Evolutionary conservation across 345 rosid genomes (phyloP).

Genomic region (Lepidium aucheri): DNA sequence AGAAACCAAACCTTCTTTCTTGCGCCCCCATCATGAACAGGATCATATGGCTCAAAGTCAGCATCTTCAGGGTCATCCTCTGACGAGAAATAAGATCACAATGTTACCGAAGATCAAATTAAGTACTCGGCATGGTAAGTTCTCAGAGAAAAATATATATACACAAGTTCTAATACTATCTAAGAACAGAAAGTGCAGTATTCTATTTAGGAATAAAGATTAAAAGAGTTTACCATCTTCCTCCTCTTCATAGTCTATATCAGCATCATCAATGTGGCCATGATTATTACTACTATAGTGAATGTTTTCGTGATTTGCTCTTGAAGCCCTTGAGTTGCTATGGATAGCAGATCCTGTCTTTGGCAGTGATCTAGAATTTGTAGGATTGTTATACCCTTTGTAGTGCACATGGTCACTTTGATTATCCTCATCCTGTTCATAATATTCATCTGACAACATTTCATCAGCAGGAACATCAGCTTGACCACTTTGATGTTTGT

Average conservation of each 20-base stretch:
- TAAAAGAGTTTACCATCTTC: constrained; percentile 63
- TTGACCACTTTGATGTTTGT: constrained; percentile 54
- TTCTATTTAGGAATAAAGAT: constrained; percentile 1
- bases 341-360: constrained; percentile 37
- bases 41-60: constrained; percentile 86
- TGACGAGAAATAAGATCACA: constrained; percentile 38
- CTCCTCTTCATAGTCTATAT: constrained; percentile 77
- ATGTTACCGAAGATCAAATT: constrained; percentile 10
- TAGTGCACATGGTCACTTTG: constrained; percentile 68
- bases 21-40: constrained; percentile 30
- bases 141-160: not conserved
- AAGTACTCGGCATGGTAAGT: not conserved
- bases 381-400: constrained; percentile 45
- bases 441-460: constrained; percentile 99
- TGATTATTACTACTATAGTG: constrained; percentile 30
- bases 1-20: constrained; percentile 50
- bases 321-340: constrained; percentile 47
- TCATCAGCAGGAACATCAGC: constrained; percentile 95
- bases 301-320: constrained; percentile 34
- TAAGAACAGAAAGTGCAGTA: not conserved
- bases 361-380: constrained; percentile 45
- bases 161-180: not conserved
- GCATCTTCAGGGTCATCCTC: constrained; percentile 99
- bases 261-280: constrained; percentile 47
- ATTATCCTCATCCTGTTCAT: constrained; percentile 98